phyloP scores from a whole-genome alignment of 2,329 filamentous ascomycete species.

The Alternaria dauci region DNA sequence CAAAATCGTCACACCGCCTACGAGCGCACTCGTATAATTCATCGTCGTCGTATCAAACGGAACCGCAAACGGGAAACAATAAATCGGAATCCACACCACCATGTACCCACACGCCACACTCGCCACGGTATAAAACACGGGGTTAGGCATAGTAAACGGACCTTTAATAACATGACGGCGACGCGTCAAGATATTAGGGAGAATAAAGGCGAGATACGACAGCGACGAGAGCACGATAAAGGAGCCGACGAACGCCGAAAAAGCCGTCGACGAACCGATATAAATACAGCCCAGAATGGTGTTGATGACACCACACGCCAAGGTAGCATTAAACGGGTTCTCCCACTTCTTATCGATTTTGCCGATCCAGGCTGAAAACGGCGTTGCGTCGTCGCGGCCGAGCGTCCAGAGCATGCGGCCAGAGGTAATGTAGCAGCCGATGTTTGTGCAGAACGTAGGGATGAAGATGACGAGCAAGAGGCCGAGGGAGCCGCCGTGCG shows the following conservation, averaged over 20 bases:
- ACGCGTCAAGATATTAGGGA: slow-evolving; percentile 57
- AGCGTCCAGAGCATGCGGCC: slow-evolving; percentile 72
- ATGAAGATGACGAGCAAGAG: slow-evolving; percentile 63
- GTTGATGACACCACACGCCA: slow-evolving; percentile 60
- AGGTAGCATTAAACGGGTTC: slow-evolving; percentile 65
- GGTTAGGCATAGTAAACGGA: slow-evolving; percentile 63
- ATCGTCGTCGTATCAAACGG: slow-evolving; percentile 58
- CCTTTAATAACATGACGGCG: slow-evolving; percentile 61
- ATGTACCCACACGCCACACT: slow-evolving; percentile 66
- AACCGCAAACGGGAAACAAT: slow-evolving; percentile 63
- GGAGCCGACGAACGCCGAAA: slow-evolving; percentile 70
- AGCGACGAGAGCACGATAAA: slow-evolving; percentile 64
- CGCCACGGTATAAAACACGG: slow-evolving; percentile 58
- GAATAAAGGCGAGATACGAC: slow-evolving; percentile 70
- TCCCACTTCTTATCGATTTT: slow-evolving; percentile 57
- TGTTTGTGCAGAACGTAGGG: slow-evolving; percentile 60
- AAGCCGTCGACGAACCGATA: slow-evolving; percentile 71
- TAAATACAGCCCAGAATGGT: slow-evolving; percentile 71
- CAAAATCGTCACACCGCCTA: slow-evolving; percentile 61
- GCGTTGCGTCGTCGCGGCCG: slow-evolving; percentile 65
- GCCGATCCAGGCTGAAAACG: slow-evolving; percentile 60
- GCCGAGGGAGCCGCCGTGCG: slow-evolving; percentile 52
- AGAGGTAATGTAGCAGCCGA: slow-evolving; percentile 67
- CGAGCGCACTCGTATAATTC: slow-evolving; percentile 65
- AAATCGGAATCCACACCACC: slow-evolving; percentile 68